Percentiles rank a stretch among this genome's conserved stretches.
These are phyloP conservation scores for Stygiomarasmius scandens DNA, from an alignment of 1,284 basidiomycete species.

Conservation along the genomic window DNA sequence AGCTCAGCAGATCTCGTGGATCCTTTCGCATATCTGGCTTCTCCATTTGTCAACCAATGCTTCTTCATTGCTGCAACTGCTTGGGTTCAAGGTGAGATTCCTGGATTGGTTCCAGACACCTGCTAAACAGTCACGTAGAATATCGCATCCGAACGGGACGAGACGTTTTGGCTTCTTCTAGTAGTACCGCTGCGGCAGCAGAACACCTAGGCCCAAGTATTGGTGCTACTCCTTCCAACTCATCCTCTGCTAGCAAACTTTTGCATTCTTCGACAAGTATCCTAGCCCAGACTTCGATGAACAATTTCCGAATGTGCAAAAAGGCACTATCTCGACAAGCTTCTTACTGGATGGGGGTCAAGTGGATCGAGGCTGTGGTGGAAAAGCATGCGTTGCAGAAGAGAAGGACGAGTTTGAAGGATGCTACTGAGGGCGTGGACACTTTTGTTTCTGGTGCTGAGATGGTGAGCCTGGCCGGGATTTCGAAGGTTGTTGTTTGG, in stretches of 20 bases:
- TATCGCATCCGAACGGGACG: slow-evolving; percentile 16
- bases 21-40: slow-evolving; percentile 13
- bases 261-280: slow-evolving; percentile 13
- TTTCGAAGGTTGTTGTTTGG: background rate
- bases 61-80: slow-evolving; percentile 17
- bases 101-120: background rate
- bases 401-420: slow-evolving; percentile 8
- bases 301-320: slow-evolving; percentile 16
- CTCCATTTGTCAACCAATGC: slow-evolving; percentile 17
- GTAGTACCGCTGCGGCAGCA: background rate
- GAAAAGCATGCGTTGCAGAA: slow-evolving; percentile 15
- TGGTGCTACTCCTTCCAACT: background rate
- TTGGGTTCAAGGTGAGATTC: slow-evolving; percentile 15
- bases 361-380: slow-evolving; percentile 16
- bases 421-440: slow-evolving; percentile 14
- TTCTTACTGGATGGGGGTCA: slow-evolving; percentile 15
- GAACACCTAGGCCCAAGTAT: background rate
- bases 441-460: slow-evolving; percentile 12
- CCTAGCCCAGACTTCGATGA: slow-evolving; percentile 15
- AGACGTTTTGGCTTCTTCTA: slow-evolving; percentile 9
- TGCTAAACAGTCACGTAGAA: background rate
- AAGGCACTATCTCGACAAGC: slow-evolving; percentile 13
- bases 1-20: slow-evolving; percentile 15
- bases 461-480: slow-evolving; percentile 2
- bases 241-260: background rate